Evolutionary conservation across 176 grass and related monocot genomes (phyloP), one percentile per base, ranked within the genome.

Genomic region (Thinopyrum elongatum): DNA sequence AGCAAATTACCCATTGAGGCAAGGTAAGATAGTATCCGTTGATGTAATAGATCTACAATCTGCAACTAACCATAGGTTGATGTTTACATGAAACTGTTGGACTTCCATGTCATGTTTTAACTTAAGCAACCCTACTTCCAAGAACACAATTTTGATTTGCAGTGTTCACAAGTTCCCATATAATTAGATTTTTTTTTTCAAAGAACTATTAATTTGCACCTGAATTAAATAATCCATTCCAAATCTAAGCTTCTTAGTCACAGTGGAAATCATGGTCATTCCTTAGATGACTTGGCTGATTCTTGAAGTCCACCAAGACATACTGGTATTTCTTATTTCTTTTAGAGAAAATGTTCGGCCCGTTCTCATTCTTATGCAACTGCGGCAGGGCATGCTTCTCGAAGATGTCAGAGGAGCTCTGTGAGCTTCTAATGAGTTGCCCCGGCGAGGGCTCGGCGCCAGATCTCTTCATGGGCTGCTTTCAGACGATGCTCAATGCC

Each of bases 331-430:
- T 16, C 23, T 21, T 75, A 19, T 69, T 61, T 65, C 4, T 57
- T 28, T 29, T 13, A 16, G 39, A 69, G 47, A 27, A 65, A 81
- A 33, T 83, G 13, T 28, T 21, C 49, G 44, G 60, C 13, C 33
- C 80, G 15, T 81, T 85, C n/a, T 80, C 25, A 81, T 49, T 38
- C 5, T 80, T 35, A 15, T 29, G 46, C 89, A 61, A 58, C 19
- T 58, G 55, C 35, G 36, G 55, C 90, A 95, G 96, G 90, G 94
- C 79, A 73, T 89, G 90, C 83, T 98, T 86, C 84, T 90, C 93
- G 1, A 98, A 98, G 74, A 98, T 98, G 93, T 65, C 92, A 36
- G 90, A 91, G 42, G 96, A 95, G 62, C 90, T 98, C 8, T 95
- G 89, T 2, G 75, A 34, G 64, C 81, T 98, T 65, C 47, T 98